phyloP scores from a whole-genome alignment of 768 basidiomycete species.

The Leucosporidium creatinivorum region DNA sequence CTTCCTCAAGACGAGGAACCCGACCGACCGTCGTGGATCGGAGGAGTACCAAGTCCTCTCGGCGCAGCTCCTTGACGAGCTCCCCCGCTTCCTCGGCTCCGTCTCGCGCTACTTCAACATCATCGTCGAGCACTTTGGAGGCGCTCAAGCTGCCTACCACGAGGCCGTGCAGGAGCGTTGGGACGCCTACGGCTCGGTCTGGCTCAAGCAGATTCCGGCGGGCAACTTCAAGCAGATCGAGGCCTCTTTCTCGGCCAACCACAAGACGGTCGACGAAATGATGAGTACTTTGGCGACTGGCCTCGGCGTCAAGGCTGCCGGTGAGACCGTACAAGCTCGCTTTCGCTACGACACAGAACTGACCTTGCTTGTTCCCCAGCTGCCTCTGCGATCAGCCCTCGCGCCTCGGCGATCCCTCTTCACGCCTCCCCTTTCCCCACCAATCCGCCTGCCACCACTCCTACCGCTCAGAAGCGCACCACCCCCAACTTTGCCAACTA shows the following conservation, averaged over 20 bases:
- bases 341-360: too few relatives aligned
- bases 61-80: slow-evolving; percentile 35
- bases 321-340: too few relatives aligned
- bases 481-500: not conserved
- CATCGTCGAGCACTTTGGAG: slow-evolving; percentile 29
- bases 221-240: slow-evolving; percentile 7
- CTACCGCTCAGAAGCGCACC: not conserved
- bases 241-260: slow-evolving; percentile 3
- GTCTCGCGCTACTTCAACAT: slow-evolving; percentile 34
- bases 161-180: slow-evolving; percentile 20
- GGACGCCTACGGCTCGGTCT: slow-evolving; percentile 15
- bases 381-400: not conserved
- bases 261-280: slow-evolving; percentile 23
- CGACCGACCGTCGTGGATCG: slow-evolving; percentile 24
- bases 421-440: not conserved
- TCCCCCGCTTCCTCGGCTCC: slow-evolving; percentile 35
- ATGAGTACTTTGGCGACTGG: slow-evolving; percentile 29
- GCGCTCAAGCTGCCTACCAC: slow-evolving; percentile 28
- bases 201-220: slow-evolving; percentile 8
- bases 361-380: not conserved
- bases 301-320: slow-evolving; percentile 13
- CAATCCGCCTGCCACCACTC: not conserved
- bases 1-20: slow-evolving; percentile 6
- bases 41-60: slow-evolving; percentile 33
- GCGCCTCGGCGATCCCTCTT: not conserved